These are phyloP conservation scores for Colletotrichum magnum DNA, from an alignment of 2,329 filamentous ascomycete species.

Conservation along the genomic window DNA sequence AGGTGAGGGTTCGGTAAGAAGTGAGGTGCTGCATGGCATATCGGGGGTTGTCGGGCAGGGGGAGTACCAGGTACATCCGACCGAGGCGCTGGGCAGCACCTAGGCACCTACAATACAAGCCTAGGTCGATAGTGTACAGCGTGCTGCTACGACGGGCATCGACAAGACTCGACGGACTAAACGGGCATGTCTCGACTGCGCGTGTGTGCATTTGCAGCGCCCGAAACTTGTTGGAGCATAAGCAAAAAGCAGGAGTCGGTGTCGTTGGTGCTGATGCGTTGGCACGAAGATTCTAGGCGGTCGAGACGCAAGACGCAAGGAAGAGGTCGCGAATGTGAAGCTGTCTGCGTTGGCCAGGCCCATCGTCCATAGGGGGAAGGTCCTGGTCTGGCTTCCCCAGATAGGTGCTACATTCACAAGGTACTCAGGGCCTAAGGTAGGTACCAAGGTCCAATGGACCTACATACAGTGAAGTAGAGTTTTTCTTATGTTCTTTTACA, in stretches of 20 bases:
- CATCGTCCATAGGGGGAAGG: conserved; percentile 9
- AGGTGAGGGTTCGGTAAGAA: conserved; percentile 15
- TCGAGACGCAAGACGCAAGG: conserved; percentile 4
- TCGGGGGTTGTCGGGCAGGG: conserved; percentile 22
- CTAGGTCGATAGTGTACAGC: too few relatives aligned
- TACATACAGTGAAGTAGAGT: too few relatives aligned
- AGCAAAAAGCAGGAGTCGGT: background rate
- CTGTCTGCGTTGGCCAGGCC: background rate
- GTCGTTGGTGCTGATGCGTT: conserved; percentile 14
- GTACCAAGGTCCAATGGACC: too few relatives aligned
- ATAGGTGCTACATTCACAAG: too few relatives aligned
- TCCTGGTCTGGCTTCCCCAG: background rate
- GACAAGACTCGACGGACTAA: background rate
- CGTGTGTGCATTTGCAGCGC: background rate
- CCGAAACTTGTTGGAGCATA: background rate
- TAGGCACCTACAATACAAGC: background rate
- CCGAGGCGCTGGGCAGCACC: background rate
- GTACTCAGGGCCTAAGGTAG: too few relatives aligned
- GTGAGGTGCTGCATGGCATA: conserved; percentile 16
- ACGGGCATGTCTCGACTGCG: background rate
- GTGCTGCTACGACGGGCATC: too few relatives aligned
- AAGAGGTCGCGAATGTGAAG: too few relatives aligned
- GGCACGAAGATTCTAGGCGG: conserved; percentile 23
- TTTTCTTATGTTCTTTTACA: too few relatives aligned
- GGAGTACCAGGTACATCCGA: conserved; percentile 26